Conservation (phyloP, 768 basidiomycete genomes). For the Russula olivacea region DNA sequence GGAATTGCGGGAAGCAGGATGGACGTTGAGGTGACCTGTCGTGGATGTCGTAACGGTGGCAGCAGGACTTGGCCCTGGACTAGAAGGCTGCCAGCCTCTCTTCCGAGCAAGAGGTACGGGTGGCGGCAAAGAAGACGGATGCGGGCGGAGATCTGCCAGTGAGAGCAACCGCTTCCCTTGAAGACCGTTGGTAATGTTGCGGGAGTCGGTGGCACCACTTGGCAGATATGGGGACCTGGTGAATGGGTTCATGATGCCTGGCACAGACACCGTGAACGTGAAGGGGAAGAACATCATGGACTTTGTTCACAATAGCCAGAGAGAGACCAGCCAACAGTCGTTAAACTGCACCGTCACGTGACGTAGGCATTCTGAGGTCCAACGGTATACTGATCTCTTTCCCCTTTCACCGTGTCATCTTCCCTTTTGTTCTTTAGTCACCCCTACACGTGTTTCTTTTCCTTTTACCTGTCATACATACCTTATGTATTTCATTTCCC, state of each 20-base stretch:
- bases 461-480: too few relatives aligned
- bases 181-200: slow-evolving; percentile 26
- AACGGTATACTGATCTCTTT: too few relatives aligned
- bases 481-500: too few relatives aligned
- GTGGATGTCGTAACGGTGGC: slow-evolving; percentile 48
- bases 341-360: slow-evolving; percentile 4
- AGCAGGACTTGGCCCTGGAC: slow-evolving; percentile 49
- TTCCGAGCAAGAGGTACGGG: slow-evolving; percentile 46
- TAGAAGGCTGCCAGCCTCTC: slow-evolving; percentile 68
- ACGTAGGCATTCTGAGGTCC: too few relatives aligned
- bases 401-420: too few relatives aligned
- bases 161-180: slow-evolving; percentile 26
- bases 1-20: slow-evolving; percentile 51
- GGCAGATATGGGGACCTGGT: neutral
- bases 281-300: slow-evolving; percentile 63
- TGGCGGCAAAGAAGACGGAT: slow-evolving; percentile 37
- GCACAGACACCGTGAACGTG: slow-evolving; percentile 61
- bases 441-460: too few relatives aligned
- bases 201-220: slow-evolving; percentile 26
- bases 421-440: too few relatives aligned
- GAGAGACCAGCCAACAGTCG: neutral
- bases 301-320: neutral
- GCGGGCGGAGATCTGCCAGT: slow-evolving; percentile 19
- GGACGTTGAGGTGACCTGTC: slow-evolving; percentile 63
- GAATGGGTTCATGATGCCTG: slow-evolving; percentile 66